Conservation (phyloP, 257 asterid species). For the Nicotiana tabacum region DNA sequence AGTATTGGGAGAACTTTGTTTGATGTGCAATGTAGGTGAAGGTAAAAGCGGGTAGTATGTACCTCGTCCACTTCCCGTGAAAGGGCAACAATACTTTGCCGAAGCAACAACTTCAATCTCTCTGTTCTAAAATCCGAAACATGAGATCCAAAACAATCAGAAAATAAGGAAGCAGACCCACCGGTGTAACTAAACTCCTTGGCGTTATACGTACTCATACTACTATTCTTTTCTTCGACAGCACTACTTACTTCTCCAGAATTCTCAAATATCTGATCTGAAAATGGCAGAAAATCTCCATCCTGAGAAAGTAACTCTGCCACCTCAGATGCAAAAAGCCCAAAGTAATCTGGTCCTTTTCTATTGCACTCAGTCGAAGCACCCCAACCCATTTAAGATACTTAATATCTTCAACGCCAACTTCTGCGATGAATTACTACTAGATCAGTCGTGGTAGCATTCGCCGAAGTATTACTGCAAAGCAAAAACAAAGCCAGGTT, state of each 20-base stretch:
- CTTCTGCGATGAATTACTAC: conserved; percentile 1
- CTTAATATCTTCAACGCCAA: conserved; percentile 15
- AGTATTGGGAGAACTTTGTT: background rate
- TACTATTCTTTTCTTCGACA: conserved; percentile 15
- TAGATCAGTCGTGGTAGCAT: background rate
- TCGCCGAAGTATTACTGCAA: background rate
- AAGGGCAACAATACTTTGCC: conserved; percentile 52
- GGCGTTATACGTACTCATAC: conserved; percentile 15
- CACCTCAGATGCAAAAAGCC: conserved; percentile 44
- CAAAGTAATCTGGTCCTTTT: conserved; percentile 66
- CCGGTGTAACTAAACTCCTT: conserved; percentile 1
- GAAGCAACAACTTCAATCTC: conserved; percentile 49
- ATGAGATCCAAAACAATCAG: conserved; percentile 51
- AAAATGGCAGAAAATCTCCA: conserved; percentile 35
- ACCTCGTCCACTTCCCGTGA: conserved; percentile 78
- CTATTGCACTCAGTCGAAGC: conserved; percentile 18
- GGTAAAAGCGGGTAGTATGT: background rate
- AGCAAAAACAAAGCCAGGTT: conserved; percentile 1
- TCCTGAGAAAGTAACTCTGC: conserved; percentile 46
- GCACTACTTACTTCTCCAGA: conserved; percentile 20
- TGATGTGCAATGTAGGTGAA: background rate
- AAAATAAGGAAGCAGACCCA: conserved; percentile 38
- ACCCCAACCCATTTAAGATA: conserved; percentile 16
- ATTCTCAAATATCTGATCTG: conserved; percentile 19
- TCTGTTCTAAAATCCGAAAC: conserved; percentile 49